These are phyloP conservation scores for Yamadazyma friedrichii DNA, from an alignment of 1,139 yeast species.

Conservation along the genomic window DNA sequence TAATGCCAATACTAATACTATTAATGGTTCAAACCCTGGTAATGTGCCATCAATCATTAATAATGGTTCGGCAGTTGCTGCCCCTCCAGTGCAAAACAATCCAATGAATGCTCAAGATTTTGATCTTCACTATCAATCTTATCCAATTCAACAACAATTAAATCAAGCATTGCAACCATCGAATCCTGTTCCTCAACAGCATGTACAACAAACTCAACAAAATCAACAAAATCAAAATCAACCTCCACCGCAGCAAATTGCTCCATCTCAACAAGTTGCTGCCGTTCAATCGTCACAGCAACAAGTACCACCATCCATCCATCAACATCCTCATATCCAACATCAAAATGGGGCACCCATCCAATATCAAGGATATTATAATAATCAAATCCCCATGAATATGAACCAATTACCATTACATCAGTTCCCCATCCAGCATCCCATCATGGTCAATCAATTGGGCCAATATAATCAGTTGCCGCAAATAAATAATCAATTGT, in stretches of 20 bases:
- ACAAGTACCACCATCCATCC: not conserved
- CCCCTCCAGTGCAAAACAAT: not conserved
- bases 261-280: not conserved
- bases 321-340: not conserved
- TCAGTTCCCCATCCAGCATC: constrained; percentile 10
- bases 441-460: constrained; percentile 9
- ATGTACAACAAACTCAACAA: constrained; percentile 1
- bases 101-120: not conserved
- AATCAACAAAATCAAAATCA: constrained; percentile 3
- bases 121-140: constrained; percentile 7
- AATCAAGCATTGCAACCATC: constrained; percentile 17
- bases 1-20: not conserved
- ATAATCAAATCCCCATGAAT: not conserved
- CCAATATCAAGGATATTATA: constrained; percentile 3
- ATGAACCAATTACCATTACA: constrained; percentile 9
- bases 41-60: not conserved
- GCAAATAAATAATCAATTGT: constrained; percentile 8
- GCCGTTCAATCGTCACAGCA: not conserved
- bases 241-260: not conserved
- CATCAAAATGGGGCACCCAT: not conserved
- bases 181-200: constrained; percentile 12
- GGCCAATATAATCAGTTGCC: constrained; percentile 8
- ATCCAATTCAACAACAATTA: constrained; percentile 16
- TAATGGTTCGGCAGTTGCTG: not conserved
- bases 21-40: not conserved